Percentiles rank a stretch among this genome's conserved stretches.
phyloP scores from a whole-genome alignment of 768 basidiomycete species.

The Mycena kentingensis region DNA sequence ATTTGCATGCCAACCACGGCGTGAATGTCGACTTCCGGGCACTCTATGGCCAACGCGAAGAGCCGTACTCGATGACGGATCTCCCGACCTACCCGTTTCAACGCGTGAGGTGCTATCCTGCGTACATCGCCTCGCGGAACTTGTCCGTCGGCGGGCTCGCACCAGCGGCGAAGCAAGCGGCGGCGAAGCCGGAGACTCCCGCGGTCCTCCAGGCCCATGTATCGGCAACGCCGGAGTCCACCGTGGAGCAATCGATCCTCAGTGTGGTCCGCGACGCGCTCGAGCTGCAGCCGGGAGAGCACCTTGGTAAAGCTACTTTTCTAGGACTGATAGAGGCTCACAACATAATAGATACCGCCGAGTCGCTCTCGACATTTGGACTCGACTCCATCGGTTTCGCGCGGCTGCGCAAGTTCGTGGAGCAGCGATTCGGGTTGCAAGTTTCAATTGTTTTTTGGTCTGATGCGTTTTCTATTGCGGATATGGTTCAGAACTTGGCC shows the following conservation, averaged over 20 bases:
- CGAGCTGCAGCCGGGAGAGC: slow-evolving; percentile 1
- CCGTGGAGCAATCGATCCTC: neutral
- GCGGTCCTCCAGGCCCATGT: neutral
- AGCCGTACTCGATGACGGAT: neutral
- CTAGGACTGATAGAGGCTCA: neutral
- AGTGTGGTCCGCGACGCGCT: slow-evolving; percentile 8
- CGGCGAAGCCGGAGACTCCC: neutral
- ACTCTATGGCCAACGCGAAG: slow-evolving; percentile 6
- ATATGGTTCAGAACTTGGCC: slow-evolving; percentile 8
- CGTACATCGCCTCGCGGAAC: slow-evolving; percentile 10
- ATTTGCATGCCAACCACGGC: neutral
- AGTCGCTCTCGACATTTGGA: slow-evolving; percentile 3
- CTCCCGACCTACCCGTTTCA: slow-evolving; percentile 19
- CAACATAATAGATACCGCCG: slow-evolving; percentile 11
- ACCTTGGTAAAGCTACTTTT: slow-evolving; percentile 6
- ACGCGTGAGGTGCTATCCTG: slow-evolving; percentile 13
- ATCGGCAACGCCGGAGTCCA: neutral
- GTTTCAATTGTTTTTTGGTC: slow-evolving; percentile 16
- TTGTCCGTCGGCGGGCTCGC: neutral
- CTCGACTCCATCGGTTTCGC: slow-evolving; percentile 17
- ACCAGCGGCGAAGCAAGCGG: neutral
- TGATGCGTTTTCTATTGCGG: slow-evolving; percentile 11
- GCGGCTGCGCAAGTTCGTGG: slow-evolving; percentile 5
- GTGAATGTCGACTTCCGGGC: slow-evolving; percentile 5
- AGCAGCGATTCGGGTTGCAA: slow-evolving; percentile 5